These are phyloP conservation scores for Pleurotus pulmonarius DNA, from an alignment of 768 basidiomycete genomes.

Conservation along the genomic window DNA sequence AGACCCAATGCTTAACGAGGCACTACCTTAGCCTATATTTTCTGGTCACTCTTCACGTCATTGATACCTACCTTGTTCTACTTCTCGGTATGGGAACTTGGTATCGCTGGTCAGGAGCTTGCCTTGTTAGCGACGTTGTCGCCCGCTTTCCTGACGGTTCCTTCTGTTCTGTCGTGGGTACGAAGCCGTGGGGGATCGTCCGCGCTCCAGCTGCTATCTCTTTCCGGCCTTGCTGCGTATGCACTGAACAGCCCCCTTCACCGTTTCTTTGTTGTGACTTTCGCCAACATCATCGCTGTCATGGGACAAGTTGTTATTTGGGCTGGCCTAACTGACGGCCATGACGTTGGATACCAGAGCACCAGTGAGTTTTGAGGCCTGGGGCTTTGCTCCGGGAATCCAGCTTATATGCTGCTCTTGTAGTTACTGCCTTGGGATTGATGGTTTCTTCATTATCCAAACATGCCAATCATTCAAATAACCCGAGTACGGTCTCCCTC, in stretches of 20 bases:
- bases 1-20: constrained; percentile 6
- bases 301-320: constrained; percentile 52
- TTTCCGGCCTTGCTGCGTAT: constrained; percentile 54
- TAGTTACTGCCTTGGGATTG: constrained; percentile 67
- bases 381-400: not conserved
- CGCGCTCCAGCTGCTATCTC: constrained; percentile 42
- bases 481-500: constrained; percentile 50
- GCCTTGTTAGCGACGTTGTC: constrained; percentile 70
- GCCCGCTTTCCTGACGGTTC: constrained; percentile 54
- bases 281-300: constrained; percentile 47
- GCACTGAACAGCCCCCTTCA: constrained; percentile 43
- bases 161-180: constrained; percentile 40
- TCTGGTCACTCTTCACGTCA: constrained; percentile 81
- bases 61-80: constrained; percentile 83
- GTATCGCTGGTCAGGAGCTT: constrained; percentile 78
- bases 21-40: constrained; percentile 56
- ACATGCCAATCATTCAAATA: constrained; percentile 76
- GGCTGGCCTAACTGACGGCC: constrained; percentile 28
- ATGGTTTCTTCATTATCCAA: constrained; percentile 67
- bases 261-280: constrained; percentile 54
- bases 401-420: constrained; percentile 2
- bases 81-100: constrained; percentile 90
- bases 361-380: constrained; percentile 32
- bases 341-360: constrained; percentile 41
- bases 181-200: constrained; percentile 46